Evolutionary conservation across 2,329 filamentous ascomycete genomes (phyloP).

Genomic region (Aspergillus pseudoglaucus): DNA sequence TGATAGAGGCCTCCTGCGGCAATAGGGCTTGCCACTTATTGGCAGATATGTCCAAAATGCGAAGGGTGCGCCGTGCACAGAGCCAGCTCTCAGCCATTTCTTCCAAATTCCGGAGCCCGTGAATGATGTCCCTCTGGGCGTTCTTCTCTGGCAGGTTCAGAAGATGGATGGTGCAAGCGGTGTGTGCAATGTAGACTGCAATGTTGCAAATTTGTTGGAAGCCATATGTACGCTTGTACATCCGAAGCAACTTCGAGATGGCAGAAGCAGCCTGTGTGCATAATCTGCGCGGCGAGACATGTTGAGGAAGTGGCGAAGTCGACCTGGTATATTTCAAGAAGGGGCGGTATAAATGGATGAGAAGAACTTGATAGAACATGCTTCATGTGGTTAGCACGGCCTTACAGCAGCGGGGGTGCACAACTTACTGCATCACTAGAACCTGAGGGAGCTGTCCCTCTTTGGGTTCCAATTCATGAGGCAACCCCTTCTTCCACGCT

Average conservation of each 20-base stretch:
- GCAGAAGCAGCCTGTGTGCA: slow-evolving; percentile 83
- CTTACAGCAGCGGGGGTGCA: background rate
- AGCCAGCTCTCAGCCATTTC: slow-evolving; percentile 95
- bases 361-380: slow-evolving; percentile 96
- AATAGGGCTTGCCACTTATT: slow-evolving; percentile 86
- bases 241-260: slow-evolving; percentile 87
- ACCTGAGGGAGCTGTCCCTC: slow-evolving; percentile 86
- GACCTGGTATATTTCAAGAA: slow-evolving; percentile 84
- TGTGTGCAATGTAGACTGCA: slow-evolving; percentile 90
- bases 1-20: slow-evolving; percentile 70
- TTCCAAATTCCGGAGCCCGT: slow-evolving; percentile 84
- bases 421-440: slow-evolving; percentile 72
- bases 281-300: slow-evolving; percentile 83
- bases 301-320: slow-evolving; percentile 73
- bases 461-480: slow-evolving; percentile 78
- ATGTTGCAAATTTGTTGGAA: slow-evolving; percentile 93
- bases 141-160: slow-evolving; percentile 91
- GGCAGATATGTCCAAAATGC: slow-evolving; percentile 75
- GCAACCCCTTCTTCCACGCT: slow-evolving; percentile 77
- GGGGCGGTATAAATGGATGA: slow-evolving; percentile 90
- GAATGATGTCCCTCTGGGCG: slow-evolving; percentile 79
- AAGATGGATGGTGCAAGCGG: slow-evolving; percentile 88
- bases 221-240: slow-evolving; percentile 90
- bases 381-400: slow-evolving; percentile 42
- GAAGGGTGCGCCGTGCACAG: slow-evolving; percentile 75